Evolutionary conservation across 805 yeast genomes (phyloP).

Genomic region (Brettanomyces nanus): DNA sequence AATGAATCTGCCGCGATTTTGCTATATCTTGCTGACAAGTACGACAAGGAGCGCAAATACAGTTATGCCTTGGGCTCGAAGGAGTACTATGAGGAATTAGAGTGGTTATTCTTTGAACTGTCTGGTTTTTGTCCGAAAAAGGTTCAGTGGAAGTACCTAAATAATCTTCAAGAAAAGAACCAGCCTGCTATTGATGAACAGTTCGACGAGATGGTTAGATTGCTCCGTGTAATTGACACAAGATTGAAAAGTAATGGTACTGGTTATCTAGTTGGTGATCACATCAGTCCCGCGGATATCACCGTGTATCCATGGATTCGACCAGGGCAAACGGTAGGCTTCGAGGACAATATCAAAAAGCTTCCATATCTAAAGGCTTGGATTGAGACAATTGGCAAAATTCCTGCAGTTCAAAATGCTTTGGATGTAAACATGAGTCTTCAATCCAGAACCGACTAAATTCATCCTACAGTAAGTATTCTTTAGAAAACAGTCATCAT

Average conservation of each 20-base stretch:
- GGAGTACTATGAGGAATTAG: constrained; percentile 43
- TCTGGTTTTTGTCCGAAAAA: constrained; percentile 56
- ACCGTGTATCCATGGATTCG: constrained; percentile 37
- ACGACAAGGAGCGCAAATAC: constrained; percentile 44
- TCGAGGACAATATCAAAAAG: constrained; percentile 14
- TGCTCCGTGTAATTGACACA: constrained; percentile 45
- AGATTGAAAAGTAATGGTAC: constrained; percentile 37
- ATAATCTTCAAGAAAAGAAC: constrained; percentile 35
- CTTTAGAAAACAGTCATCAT: too few relatives aligned
- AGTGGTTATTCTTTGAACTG: constrained; percentile 49
- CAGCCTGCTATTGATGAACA: constrained; percentile 48
- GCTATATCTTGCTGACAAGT: constrained; percentile 50
- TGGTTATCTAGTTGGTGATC: constrained; percentile 55
- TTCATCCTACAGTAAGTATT: too few relatives aligned
- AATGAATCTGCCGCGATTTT: constrained; percentile 59
- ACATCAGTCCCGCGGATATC: constrained; percentile 52
- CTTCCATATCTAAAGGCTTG: constrained; percentile 35
- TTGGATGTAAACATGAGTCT: too few relatives aligned
- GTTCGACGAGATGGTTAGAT: constrained; percentile 40
- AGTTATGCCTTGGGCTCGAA: constrained; percentile 31
- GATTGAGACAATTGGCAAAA: constrained; percentile 26
- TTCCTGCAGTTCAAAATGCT: constrained; percentile 29
- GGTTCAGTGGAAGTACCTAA: constrained; percentile 43
- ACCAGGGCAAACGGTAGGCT: constrained; percentile 3
- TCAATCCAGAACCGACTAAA: too few relatives aligned